Base-by-base conservation (phyloP, 345 rosid species). In the Arabidopsis suecica region DNA sequence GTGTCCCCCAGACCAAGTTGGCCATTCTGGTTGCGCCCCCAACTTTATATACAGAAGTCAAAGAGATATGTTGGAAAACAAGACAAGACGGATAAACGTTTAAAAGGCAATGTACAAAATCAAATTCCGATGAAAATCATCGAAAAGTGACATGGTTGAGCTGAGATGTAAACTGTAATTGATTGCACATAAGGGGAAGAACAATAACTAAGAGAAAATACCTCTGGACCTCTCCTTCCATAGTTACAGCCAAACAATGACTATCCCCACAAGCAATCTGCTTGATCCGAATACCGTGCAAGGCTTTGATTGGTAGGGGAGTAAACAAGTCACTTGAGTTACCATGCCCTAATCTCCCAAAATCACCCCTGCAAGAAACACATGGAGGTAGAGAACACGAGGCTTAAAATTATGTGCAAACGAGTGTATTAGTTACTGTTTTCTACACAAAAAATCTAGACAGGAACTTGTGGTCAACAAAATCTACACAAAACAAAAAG, bases 1-100 rank as follows among this genome's bases (percentile, higher is more conserved):
- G 76, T 86, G 78, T 83, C 88, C 56, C 97, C 97, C 59, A 92
- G 94, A 78, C 99, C 97, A 80, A 95, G 99, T 82, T 95, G 96
- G 72, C 99, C 99, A 79, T 95, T 95, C 84, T 95, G 99, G 84
- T 95, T 95, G 61, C 99, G 85, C 67, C 99, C 99, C 99, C 97
- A 95, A 72, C 99, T 95, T 81, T 82, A 84, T 20, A 74, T 34
- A 49, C 42, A 65, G 1, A 44, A 53, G 36, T 57, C 25, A 66
- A 49, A 59, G 1, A 49, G 72, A 65, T 32, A 71, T 37, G 65
- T 61, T 54, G 22, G 25, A 16, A 33, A 44, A 69, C 45, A 36
- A 34, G n/a, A 69, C 25, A 69, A 11, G 50, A 37, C 3, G 8
- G 37, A 3, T 36, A 67, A 50, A 23, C 5, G 42, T 34, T 37